Evolutionary conservation across 2,329 filamentous ascomycete genomes (phyloP).

Genomic region (Calonectria hongkongensis): DNA sequence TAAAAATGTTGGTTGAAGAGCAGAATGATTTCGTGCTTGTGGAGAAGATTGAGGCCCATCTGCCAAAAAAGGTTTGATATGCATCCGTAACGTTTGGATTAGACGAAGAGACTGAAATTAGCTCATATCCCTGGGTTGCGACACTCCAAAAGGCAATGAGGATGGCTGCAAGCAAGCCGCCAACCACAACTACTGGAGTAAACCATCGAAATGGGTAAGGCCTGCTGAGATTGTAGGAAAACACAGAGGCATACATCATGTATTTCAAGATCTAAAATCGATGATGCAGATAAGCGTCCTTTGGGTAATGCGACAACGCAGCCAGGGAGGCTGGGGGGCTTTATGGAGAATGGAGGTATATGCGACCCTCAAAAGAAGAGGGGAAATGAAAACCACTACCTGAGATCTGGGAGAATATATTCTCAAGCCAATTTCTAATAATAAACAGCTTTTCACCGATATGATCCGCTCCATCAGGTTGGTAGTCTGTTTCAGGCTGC

Average conservation of each 20-base stretch:
- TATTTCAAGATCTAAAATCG: neutral
- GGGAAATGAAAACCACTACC: neutral
- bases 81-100: constrained; percentile 8
- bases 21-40: neutral
- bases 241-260: constrained; percentile 10
- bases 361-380: too few species aligned
- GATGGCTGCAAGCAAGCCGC: neutral
- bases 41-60: constrained; percentile 14
- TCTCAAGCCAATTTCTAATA: neutral
- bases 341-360: too few species aligned
- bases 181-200: constrained; percentile 12
- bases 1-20: neutral
- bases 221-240: constrained; percentile 16
- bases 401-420: neutral
- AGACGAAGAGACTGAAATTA: neutral
- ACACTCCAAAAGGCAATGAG: constrained; percentile 17
- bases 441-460: too few species aligned
- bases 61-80: neutral
- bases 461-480: too few species aligned
- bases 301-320: neutral
- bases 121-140: constrained; percentile 13
- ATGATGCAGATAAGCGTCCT: neutral
- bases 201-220: constrained; percentile 28
- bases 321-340: too few species aligned
- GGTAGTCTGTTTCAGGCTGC: neutral